Evolutionary conservation across 2,329 filamentous ascomycete species (phyloP), one percentile per base, ranked within the genome.

Genomic region (Ceratocystis variospora): DNA sequence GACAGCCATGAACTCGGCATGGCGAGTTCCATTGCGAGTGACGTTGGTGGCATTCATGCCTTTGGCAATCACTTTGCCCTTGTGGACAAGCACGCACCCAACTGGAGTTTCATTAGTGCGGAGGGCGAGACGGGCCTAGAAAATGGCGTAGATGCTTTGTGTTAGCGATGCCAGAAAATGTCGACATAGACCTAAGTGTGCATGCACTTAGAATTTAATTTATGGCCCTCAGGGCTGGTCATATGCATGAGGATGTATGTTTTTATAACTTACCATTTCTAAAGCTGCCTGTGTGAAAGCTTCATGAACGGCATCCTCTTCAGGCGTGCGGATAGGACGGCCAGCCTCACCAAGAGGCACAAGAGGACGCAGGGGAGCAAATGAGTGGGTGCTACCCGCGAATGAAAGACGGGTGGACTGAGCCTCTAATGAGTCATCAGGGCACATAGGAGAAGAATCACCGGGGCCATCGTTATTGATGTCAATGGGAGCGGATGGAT

Each of bases 41-140:
- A 89, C 82, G 72, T 96, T 99, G 64, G 94, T 99, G 69, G 95
- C 94, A 72, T 99, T 99, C 89, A 96, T 96, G 69, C 94, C 94
- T 69, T 83, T 83, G 53, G 90, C 92, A 70, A 99, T 91, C 69
- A 96, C 82, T 70, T 84, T 80, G 70, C 85, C 87, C 33, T 89
- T 77, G 73, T 91, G 83, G 25, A 97, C 92, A 64, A 99, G 86
- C 41, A 99, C 91, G 75, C 94, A 99, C 62, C 94, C 95, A 22
- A 99, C 94, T 0, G 94, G 94, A 1, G 95, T 97, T 78, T 99
- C 94, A 71, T 96, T 92, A 69, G 84, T 89, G 71, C 79, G 79
- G 62, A 99, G 83, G 25, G 95, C 94, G 70, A 90, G 83, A 72
- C 93, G 87, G 67, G 91, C 94, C 90, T 96, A 66, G 10, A 33